Evolutionary conservation across 495 filamentous ascomycete species (phyloP).

Genomic region (Friedmanniomyces endolithicus): DNA sequence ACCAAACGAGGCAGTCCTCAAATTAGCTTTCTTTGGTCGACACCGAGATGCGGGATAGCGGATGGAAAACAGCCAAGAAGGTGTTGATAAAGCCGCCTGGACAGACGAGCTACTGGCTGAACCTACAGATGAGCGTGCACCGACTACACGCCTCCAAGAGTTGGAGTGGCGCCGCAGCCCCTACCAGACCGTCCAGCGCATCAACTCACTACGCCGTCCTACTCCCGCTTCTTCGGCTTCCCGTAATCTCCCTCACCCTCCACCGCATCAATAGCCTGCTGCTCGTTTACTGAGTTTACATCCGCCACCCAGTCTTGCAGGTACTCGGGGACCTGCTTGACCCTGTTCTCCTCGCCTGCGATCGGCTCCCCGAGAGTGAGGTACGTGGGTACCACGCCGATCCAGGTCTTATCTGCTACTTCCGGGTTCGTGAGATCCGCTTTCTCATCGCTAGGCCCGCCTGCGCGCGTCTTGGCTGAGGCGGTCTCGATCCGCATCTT

Average conservation of each 20-base stretch:
- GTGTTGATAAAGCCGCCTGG: neutral
- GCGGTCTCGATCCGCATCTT: slow-evolving; percentile 56
- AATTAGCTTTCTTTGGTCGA: slow-evolving; percentile 11
- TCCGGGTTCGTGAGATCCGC: slow-evolving; percentile 49
- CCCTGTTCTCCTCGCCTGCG: slow-evolving; percentile 46
- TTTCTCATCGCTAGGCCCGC: slow-evolving; percentile 56
- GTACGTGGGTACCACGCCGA: slow-evolving; percentile 70
- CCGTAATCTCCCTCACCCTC: slow-evolving; percentile 9
- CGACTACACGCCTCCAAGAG: neutral
- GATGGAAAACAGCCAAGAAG: neutral
- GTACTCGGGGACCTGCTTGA: slow-evolving; percentile 51
- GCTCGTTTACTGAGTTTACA: slow-evolving; percentile 17
- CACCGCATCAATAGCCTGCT: slow-evolving; percentile 18
- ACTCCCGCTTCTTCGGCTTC: neutral
- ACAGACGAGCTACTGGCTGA: neutral
- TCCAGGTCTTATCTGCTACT: slow-evolving; percentile 54
- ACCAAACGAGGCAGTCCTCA: neutral
- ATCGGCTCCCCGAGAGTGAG: slow-evolving; percentile 55
- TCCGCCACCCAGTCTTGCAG: slow-evolving; percentile 43
- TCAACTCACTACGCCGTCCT: neutral
- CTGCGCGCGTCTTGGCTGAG: slow-evolving; percentile 65
- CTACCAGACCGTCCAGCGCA: neutral
- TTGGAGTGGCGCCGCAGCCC: slow-evolving; percentile 1
- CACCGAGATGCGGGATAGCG: neutral
- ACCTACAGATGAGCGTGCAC: neutral